A percentile compares a stretch with the other conserved stretches of the same genome.
These are phyloP conservation scores for Metarhizium anisopliae DNA, from an alignment of 2,329 filamentous ascomycete genomes.

Conservation along the genomic window DNA sequence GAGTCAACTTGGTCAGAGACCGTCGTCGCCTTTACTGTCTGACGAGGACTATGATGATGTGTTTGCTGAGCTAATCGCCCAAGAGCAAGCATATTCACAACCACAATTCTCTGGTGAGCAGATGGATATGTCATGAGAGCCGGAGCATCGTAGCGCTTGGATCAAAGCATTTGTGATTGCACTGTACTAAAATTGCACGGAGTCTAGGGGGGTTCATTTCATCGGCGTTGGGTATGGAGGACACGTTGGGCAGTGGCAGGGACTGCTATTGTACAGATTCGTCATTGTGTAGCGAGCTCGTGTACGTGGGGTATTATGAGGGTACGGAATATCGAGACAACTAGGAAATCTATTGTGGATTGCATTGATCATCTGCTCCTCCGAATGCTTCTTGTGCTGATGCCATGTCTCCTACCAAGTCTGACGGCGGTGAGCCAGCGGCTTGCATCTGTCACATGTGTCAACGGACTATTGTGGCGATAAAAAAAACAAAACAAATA, in stretches of 20 bases:
- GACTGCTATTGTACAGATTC: constrained; percentile 1
- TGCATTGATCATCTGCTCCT: constrained; percentile 52
- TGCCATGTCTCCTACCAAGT: constrained; percentile 84
- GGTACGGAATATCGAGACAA: constrained; percentile 13
- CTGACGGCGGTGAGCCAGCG: constrained; percentile 78
- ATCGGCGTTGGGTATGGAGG: constrained; percentile 8
- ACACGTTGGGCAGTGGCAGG: not conserved
- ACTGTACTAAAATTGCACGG: not conserved
- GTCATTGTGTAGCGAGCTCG: constrained; percentile 1
- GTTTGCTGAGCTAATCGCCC: constrained; percentile 38
- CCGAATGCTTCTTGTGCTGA: constrained; percentile 66
- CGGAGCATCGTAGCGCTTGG: not conserved
- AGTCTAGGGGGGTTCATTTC: not conserved
- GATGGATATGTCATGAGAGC: constrained; percentile 33
- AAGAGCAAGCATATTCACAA: constrained; percentile 14
- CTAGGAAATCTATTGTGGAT: constrained; percentile 42
- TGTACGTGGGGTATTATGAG: constrained; percentile 17
- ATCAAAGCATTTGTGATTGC: not conserved
- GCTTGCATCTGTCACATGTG: constrained; percentile 74
- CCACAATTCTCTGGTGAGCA: constrained; percentile 23
- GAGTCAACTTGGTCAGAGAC: constrained; percentile 13
- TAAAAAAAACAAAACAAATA: not conserved
- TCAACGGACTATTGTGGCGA: not conserved
- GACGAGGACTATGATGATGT: constrained; percentile 55
- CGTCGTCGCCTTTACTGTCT: constrained; percentile 27